Base-by-base conservation (phyloP, 1,284 basidiomycete genomes). In the Phaffia rhodozyma region DNA sequence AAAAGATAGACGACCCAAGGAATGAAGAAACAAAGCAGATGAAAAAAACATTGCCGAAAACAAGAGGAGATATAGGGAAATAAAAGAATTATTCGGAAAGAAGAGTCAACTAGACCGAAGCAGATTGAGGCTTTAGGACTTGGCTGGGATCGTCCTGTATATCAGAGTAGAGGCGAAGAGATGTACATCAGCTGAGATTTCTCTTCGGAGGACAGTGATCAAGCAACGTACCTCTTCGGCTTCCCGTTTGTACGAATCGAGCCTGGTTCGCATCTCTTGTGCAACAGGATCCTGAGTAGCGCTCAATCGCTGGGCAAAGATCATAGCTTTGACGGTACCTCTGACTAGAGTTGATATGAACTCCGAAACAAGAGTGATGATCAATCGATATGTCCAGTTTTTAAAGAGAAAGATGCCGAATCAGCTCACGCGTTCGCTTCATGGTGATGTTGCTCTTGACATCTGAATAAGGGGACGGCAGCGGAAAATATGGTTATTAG, bases 381-480 rank as follows among this genome's bases (percentile, higher is more conserved):
- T 30, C 60, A 11, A 21, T 23, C 32, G 25, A 47, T 21, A 25
- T 38, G 43, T 18, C 2, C 29, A 53, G 58, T 6, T 34, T 21
- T 25, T 23, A 27, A 18, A 6, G 25, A 53, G 34, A 43, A 43
- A 34, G 25, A 7, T 21, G 20, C 34, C 52, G 51, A 25, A 62
- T 55, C 43, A 23, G 81, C 86, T 67, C 72, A 91, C 90, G 91
- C 20, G 87, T 84, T 76, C 83, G 84, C 79, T 83, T 88, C 47
- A 89, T 90, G 71, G 93, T 85, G 79, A 93, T 91, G 48, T 84
- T 85, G 76, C 84, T 87, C 80, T 86, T 88, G 75, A 96, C 86
- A 62, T 87, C 38, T 43, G 13, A 2, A 11, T 43, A 43, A 16
- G 13, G 38, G 13, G 38, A 78, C 77, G 94, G 84, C 58, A 82